These are phyloP conservation scores for Myriosclerotinia curreyana DNA, from an alignment of 2,329 filamentous ascomycete species.

Conservation along the genomic window DNA sequence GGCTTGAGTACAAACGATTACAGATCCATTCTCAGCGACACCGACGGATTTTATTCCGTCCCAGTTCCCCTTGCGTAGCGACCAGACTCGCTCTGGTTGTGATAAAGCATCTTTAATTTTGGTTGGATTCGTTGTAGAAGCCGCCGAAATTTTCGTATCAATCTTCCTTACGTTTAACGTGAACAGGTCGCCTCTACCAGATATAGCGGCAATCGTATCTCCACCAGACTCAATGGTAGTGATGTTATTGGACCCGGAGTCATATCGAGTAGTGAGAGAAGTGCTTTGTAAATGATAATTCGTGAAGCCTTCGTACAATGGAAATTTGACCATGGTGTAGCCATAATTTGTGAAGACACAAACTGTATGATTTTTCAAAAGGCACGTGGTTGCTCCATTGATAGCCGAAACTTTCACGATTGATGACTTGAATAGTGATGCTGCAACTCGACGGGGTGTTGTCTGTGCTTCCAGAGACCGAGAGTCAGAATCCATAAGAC, in stretches of 20 bases:
- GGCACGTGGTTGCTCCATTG: conserved; percentile 80
- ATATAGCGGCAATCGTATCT: conserved; percentile 87
- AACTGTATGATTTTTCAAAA: conserved; percentile 84
- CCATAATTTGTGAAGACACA: conserved; percentile 96
- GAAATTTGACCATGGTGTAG: conserved; percentile 86
- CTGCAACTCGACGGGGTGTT: conserved; percentile 81
- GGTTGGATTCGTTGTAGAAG: conserved; percentile 86
- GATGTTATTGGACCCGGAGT: conserved; percentile 64
- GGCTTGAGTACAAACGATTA: conserved; percentile 89
- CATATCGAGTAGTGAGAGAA: conserved; percentile 63
- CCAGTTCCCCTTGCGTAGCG: conserved; percentile 63
- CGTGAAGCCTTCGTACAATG: conserved; percentile 65
- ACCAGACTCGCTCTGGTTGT: conserved; percentile 80
- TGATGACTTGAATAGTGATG: conserved; percentile 68
- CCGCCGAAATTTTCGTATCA: conserved; percentile 53
- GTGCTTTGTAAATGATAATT: conserved; percentile 66
- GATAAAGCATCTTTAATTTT: conserved; percentile 85
- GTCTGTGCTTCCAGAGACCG: conserved; percentile 82
- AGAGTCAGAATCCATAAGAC: conserved; percentile 91
- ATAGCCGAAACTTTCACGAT: conserved; percentile 84
- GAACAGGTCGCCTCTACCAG: conserved; percentile 80
- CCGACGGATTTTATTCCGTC: conserved; percentile 82
- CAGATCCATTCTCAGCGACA: conserved; percentile 87
- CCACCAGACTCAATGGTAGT: conserved; percentile 77
- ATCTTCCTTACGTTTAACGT: conserved; percentile 72